Percentiles rank a stretch among this genome's conserved stretches.
Conservation (phyloP, 257 asterid genomes). For the Solanum ossicruentum region DNA sequence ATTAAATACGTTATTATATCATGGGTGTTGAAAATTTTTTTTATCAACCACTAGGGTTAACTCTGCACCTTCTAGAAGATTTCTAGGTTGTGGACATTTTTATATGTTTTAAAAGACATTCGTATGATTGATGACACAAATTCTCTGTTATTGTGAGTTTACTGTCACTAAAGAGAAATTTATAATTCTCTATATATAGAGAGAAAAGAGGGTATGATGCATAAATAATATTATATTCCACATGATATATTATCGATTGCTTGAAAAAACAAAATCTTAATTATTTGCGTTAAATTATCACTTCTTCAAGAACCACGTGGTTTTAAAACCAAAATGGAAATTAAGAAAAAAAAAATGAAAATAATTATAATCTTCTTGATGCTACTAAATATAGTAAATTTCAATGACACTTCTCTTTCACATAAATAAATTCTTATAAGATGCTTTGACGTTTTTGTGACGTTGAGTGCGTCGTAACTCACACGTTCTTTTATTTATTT, state of each 20-base stretch:
- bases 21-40: no score
- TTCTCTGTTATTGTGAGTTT: not conserved
- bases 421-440: not conserved
- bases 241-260: not conserved
- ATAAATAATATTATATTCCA: not conserved
- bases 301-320: not conserved
- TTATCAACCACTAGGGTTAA: no score
- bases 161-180: not conserved
- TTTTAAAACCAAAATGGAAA: not conserved
- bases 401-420: not conserved
- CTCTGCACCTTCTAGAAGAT: not conserved
- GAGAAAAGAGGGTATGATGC: no score
- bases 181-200: no score
- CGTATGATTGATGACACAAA: not conserved
- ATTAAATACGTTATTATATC: no score
- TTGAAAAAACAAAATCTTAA: not conserved
- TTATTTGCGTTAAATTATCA: not conserved
- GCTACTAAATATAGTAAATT: not conserved
- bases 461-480: not conserved
- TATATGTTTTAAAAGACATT: not conserved
- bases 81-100: not conserved
- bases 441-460: not conserved
- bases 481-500: not conserved
- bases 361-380: not conserved
- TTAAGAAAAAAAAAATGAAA: not conserved